phyloP scores from a whole-genome alignment of 257 asterid genomes.

The Prunella vulgaris region DNA sequence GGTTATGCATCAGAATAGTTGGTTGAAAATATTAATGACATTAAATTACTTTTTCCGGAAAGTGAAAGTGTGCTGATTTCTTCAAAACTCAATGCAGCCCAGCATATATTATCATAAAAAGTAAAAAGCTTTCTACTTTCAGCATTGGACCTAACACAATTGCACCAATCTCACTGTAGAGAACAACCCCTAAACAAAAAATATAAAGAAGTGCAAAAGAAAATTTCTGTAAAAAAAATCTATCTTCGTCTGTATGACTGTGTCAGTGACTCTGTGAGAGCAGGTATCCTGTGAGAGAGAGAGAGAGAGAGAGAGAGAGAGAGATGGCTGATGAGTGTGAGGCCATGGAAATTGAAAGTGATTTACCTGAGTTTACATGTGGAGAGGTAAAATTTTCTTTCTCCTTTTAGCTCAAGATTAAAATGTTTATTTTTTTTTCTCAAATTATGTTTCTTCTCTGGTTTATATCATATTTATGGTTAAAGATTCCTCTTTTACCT shows the following conservation, averaged over 20 bases:
- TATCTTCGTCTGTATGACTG: neutral
- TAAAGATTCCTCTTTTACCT: slow-evolving; percentile 20
- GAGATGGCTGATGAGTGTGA: slow-evolving; percentile 25
- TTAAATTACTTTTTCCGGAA: neutral
- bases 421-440: neutral
- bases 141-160: slow-evolving; percentile 2
- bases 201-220: neutral
- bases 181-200: slow-evolving; percentile 4
- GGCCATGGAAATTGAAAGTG: slow-evolving; percentile 34
- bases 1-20: neutral
- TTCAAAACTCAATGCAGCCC: neutral
- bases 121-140: neutral
- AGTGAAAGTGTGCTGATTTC: neutral
- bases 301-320: slow-evolving; percentile 2
- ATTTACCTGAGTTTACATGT: slow-evolving; percentile 49
- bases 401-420: slow-evolving; percentile 5
- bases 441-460: neutral
- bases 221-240: neutral
- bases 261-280: slow-evolving; percentile 1
- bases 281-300: neutral
- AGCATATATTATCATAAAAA: too few relatives aligned
- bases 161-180: slow-evolving; percentile 32
- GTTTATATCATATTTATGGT: neutral
- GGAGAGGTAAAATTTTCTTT: slow-evolving; percentile 43
- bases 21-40: neutral